Evolutionary conservation across 2,329 filamentous ascomycete genomes (phyloP).

Genomic region (Venturiaceae sp.): DNA sequence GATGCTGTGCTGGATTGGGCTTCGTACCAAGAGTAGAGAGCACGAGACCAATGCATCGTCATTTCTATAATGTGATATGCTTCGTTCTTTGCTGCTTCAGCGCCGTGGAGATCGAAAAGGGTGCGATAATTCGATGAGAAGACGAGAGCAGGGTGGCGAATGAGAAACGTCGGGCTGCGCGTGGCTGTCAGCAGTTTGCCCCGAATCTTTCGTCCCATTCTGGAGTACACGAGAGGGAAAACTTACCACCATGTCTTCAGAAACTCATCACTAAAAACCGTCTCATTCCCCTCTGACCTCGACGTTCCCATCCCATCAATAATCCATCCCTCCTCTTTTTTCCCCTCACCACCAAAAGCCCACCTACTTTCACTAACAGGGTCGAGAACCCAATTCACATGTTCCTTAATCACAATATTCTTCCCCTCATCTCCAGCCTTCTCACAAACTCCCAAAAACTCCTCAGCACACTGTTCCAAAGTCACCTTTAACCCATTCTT

Average conservation of each 20-base stretch:
- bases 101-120: background rate
- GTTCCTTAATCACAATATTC: background rate
- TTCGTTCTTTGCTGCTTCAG: background rate
- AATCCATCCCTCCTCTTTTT: background rate
- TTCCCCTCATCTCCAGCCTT: background rate
- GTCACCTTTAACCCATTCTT: background rate
- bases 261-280: too few relatives aligned
- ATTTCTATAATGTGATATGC: background rate
- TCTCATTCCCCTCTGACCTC: too few relatives aligned
- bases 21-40: background rate
- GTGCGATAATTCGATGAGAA: too few relatives aligned
- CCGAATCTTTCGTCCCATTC: too few relatives aligned
- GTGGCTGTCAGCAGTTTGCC: too few relatives aligned
- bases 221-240: too few relatives aligned
- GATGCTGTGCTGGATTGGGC: background rate
- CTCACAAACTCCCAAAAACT: background rate
- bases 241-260: too few relatives aligned
- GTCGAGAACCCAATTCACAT: background rate
- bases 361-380: background rate
- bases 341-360: background rate
- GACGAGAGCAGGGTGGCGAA: too few relatives aligned
- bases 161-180: too few relatives aligned
- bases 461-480: background rate
- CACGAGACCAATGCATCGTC: background rate
- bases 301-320: too few relatives aligned